Base-by-base conservation (phyloP, 2,329 filamentous ascomycete species). In the Thielaviopsis populi region DNA sequence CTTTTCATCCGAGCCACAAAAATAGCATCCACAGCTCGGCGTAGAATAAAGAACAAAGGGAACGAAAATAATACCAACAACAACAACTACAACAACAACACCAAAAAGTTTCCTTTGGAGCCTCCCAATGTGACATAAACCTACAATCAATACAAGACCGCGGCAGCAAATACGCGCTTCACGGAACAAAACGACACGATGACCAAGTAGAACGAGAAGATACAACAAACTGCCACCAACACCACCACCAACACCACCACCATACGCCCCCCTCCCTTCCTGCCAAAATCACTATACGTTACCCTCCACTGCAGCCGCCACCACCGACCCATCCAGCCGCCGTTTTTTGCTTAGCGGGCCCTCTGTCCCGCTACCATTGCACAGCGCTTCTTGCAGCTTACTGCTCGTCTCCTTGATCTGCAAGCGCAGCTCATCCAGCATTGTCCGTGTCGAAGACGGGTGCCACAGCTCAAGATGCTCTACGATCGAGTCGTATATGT, bases 381-480 rank as follows among this genome's bases (percentile, higher is more conserved):
- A 22, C 15, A 61, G n/a, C n/a, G 13, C 11, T 11, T 41, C 19
- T 11, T 33, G 27, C 41, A 42, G 59, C 59, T 11, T 48, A 27
- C 6, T 48, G 19, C 15, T 48, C 42, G 19, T 27, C 11, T 50
- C 46, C 5, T 59, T 33, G 15, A 65, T 2, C 22, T 53, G 62
- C n/a, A 3, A 11, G 22, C 22, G 41, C 42, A 65, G n/a, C 5
- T 62, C 50, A 8, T 65, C 63, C 13, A 65, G 33, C 8, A 22
- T 40, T 15, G n/a, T 7, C 1, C 63, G 60, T 8, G 59, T 65
- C 3, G 63, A 65, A n/a, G 60, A 59, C 19, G 63, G 63, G 50
- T 65, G 63, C 60, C 63, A 65, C 24, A 62, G 43, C 41, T 66
- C 64, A 6, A 66, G 56, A 8, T 66, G 61, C 37, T 66, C 64